Conservation (phyloP, 2,329 filamentous ascomycete genomes). For the Verticillium isaacii region DNA sequence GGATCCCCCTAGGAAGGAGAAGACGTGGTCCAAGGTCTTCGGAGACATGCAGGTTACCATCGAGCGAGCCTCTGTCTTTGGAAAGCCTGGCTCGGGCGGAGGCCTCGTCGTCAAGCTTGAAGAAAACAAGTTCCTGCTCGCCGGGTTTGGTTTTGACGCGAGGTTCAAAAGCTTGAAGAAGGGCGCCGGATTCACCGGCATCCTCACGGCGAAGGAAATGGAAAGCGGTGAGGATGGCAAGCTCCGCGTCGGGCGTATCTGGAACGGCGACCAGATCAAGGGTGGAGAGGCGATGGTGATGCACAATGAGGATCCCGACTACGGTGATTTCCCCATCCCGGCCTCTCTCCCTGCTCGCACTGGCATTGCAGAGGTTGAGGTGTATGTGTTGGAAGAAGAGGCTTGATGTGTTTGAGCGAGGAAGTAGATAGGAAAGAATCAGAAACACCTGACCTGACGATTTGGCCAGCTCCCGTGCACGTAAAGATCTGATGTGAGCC, state of each 20-base stretch:
- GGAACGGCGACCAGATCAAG: conserved; percentile 35
- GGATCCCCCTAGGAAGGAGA: conserved; percentile 12
- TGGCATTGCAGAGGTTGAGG: conserved; percentile 33
- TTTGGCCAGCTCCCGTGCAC: too few species aligned
- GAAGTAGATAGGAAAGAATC: not conserved
- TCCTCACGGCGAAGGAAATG: conserved; percentile 27
- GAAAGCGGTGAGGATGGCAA: conserved; percentile 24
- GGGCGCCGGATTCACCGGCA: conserved; percentile 28
- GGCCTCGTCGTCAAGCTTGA: conserved; percentile 32
- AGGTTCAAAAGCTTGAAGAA: conserved; percentile 21
- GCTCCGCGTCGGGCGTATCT: conserved; percentile 20
- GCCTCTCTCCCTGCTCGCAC: conserved; percentile 48
- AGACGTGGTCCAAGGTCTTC: conserved; percentile 20
- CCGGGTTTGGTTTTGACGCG: conserved; percentile 29
- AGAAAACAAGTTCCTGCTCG: conserved; percentile 24
- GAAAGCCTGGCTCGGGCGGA: conserved; percentile 27
- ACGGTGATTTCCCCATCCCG: conserved; percentile 49
- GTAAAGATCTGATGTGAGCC: too few species aligned
- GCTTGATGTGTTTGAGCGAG: not conserved
- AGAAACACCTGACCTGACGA: not conserved
- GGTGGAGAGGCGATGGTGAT: conserved; percentile 43
- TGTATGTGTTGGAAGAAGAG: not conserved
- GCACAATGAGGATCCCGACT: conserved; percentile 50
- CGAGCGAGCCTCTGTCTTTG: conserved; percentile 32
- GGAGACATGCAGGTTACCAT: conserved; percentile 26